Percentiles rank a stretch among this genome's conserved stretches.
These are phyloP conservation scores for Fusarium sp. DNA, from an alignment of 2,329 filamentous ascomycete species.

Conservation along the genomic window DNA sequence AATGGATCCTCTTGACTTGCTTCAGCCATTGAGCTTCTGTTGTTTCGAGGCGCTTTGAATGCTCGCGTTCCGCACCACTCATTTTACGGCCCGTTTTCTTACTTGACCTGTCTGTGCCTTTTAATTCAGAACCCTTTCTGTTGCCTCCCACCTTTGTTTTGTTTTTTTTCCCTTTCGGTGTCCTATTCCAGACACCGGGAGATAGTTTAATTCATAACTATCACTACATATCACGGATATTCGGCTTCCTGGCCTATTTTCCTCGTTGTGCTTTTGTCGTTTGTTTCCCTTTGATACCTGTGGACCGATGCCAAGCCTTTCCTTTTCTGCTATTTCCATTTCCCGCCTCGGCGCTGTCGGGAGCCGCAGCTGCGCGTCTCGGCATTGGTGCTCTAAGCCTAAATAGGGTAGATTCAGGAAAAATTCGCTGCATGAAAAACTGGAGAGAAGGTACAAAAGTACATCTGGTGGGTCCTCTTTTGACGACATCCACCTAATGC, in stretches of 20 bases:
- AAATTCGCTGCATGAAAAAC: constrained; percentile 23
- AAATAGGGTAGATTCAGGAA: constrained; percentile 9
- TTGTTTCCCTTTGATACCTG: background rate
- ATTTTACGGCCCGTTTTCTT: constrained; percentile 19
- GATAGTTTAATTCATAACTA: background rate
- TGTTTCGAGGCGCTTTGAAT: background rate
- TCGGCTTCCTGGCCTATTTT: background rate
- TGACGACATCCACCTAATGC: constrained; percentile 29
- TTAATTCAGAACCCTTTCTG: background rate
- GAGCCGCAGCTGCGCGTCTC: constrained; percentile 26
- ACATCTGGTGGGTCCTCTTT: background rate
- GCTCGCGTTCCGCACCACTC: background rate
- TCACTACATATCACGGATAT: background rate
- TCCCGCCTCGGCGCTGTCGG: constrained; percentile 33
- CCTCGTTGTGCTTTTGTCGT: background rate
- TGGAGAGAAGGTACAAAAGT: background rate
- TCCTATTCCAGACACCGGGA: constrained; percentile 32
- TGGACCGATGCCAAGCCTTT: constrained; percentile 28
- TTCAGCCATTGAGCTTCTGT: constrained; percentile 3
- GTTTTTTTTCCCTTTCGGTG: constrained; percentile 13
- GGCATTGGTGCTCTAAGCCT: constrained; percentile 14
- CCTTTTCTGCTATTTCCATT: constrained; percentile 22
- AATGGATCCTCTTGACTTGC: background rate
- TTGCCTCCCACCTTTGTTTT: background rate
- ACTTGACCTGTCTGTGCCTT: background rate